These are phyloP conservation scores for Lichtheimia corymbifera DNA, from an alignment of 371 early-diverging fungal species.

Conservation along the genomic window DNA sequence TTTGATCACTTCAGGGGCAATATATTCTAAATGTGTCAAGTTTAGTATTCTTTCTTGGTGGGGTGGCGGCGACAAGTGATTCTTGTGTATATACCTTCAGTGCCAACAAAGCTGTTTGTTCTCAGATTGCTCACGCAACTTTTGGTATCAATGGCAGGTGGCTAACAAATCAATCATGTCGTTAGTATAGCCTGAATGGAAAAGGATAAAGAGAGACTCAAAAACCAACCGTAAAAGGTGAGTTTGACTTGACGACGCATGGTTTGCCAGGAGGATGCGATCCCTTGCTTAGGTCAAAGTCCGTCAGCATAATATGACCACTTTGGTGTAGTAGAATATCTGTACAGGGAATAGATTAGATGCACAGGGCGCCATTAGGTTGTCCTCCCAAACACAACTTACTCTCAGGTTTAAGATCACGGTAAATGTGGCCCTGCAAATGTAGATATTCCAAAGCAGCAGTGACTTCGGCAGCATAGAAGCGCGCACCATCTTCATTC, in stretches of 20 bases:
- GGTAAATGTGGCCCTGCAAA: conserved; percentile 94
- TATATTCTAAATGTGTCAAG: conserved; percentile 68
- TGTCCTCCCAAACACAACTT: conserved; percentile 25
- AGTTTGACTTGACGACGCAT: conserved; percentile 67
- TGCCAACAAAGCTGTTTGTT: conserved; percentile 97
- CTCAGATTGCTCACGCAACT: conserved; percentile 83
- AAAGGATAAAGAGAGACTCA: not conserved
- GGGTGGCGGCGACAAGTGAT: not conserved
- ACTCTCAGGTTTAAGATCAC: conserved; percentile 99
- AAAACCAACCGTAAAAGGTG: conserved; percentile 40
- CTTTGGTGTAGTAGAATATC: conserved; percentile 91
- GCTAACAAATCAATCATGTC: conserved; percentile 19
- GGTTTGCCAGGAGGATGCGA: conserved; percentile 78
- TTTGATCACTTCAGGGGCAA: conserved; percentile 94
- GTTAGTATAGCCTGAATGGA: not conserved
- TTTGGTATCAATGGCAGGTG: conserved; percentile 80
- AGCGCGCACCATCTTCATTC: conserved; percentile 86
- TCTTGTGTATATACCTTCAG: conserved; percentile 62
- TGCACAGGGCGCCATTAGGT: not conserved
- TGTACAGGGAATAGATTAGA: conserved; percentile 24
- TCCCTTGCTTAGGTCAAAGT: conserved; percentile 95
- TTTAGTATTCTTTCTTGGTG: not conserved
- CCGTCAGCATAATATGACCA: conserved; percentile 98
- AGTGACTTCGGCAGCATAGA: conserved; percentile 98
- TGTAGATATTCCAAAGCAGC: conserved; percentile 95